A percentile compares a stretch with the other conserved stretches of the same genome.
phyloP scores from a whole-genome alignment of 495 filamentous ascomycete genomes.

The Talaromyces liani region DNA sequence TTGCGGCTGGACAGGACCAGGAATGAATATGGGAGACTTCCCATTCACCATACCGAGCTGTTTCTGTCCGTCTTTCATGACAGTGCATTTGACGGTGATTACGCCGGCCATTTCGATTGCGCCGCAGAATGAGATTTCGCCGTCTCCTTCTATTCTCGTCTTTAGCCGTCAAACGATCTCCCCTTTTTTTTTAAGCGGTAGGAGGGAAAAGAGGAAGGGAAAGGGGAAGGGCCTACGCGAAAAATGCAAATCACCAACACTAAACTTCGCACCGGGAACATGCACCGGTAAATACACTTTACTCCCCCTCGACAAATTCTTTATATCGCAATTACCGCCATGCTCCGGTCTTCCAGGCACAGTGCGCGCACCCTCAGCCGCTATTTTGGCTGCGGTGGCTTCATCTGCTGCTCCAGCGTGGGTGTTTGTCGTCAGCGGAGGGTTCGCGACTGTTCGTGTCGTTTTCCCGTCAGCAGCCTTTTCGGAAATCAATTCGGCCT shows the following conservation, averaged over 20 bases:
- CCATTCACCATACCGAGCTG: conserved; percentile 53
- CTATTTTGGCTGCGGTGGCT: conserved; percentile 64
- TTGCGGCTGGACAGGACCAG: conserved; percentile 86
- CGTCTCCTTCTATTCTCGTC: conserved; percentile 59
- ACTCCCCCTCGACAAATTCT: conserved; percentile 77
- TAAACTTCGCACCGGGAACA: conserved; percentile 84
- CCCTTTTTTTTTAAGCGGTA: too few relatives aligned
- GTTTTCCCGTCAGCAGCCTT: conserved; percentile 32
- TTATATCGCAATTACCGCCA: conserved; percentile 78
- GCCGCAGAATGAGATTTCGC: conserved; percentile 93
- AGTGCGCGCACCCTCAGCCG: conserved; percentile 78
- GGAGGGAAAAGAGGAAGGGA: too few relatives aligned
- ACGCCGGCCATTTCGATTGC: conserved; percentile 95
- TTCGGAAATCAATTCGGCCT: conserved; percentile 68
- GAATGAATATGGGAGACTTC: conserved; percentile 81
- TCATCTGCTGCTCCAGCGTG: conserved; percentile 63
- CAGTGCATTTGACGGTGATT: conserved; percentile 84
- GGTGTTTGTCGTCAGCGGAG: conserved; percentile 61
- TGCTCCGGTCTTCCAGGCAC: conserved; percentile 60
- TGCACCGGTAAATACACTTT: conserved; percentile 87
- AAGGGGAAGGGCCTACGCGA: conserved; percentile 22
- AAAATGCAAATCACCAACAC: conserved; percentile 88
- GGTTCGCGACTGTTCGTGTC: conserved; percentile 71
- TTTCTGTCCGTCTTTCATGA: conserved; percentile 77
- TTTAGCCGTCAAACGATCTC: background rate